Percentiles rank a stretch among this genome's conserved stretches.
Conservation (phyloP, 768 basidiomycete genomes). For the Cytidiella melzeri region DNA sequence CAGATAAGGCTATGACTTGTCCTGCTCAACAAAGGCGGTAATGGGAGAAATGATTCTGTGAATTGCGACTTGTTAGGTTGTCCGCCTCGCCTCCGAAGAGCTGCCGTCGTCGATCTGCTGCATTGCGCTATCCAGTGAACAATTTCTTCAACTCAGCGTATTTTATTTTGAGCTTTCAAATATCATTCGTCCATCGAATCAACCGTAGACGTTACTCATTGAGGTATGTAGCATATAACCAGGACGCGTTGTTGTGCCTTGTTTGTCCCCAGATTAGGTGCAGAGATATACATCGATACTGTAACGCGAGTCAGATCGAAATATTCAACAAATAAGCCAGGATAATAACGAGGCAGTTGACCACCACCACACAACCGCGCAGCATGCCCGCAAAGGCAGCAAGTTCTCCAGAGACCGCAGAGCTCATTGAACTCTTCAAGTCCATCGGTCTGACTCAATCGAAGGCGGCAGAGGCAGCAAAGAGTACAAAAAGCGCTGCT, state of each 20-base stretch:
- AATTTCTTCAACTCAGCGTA: too few relatives aligned
- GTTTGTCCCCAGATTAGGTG: neutral
- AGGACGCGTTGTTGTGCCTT: neutral
- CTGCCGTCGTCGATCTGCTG: too few relatives aligned
- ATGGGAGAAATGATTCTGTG: too few relatives aligned
- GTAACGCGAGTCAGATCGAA: neutral
- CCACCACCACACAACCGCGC: neutral
- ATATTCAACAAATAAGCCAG: neutral
- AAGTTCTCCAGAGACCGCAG: slow-evolving; percentile 28
- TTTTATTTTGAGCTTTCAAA: too few relatives aligned
- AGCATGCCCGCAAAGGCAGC: slow-evolving; percentile 20
- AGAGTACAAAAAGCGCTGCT: slow-evolving; percentile 70
- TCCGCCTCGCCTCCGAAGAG: too few relatives aligned
- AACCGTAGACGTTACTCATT: too few relatives aligned
- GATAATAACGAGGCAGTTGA: neutral
- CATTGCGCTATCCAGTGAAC: too few relatives aligned
- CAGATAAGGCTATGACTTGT: too few relatives aligned
- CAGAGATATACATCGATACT: neutral
- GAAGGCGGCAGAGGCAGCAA: slow-evolving; percentile 79
- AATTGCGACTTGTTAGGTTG: too few relatives aligned
- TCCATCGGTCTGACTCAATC: slow-evolving; percentile 69
- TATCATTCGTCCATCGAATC: too few relatives aligned
- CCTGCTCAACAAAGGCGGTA: too few relatives aligned
- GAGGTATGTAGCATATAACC: too few relatives aligned
- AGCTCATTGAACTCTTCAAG: slow-evolving; percentile 55